These are phyloP conservation scores for Picea abies DNA, from an alignment of 83 land plant species.

Conservation along the genomic window DNA sequence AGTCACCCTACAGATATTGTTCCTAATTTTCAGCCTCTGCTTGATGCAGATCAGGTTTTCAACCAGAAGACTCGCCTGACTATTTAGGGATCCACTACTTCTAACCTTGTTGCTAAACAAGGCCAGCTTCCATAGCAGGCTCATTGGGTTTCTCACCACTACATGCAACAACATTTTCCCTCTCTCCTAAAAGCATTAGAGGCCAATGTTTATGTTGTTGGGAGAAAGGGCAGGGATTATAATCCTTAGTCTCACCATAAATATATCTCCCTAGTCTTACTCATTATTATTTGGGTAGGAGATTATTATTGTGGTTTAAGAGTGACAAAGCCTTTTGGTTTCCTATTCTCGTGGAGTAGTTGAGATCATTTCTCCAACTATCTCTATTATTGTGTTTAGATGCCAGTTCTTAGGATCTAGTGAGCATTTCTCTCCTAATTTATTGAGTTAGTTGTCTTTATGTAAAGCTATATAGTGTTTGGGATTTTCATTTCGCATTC, in stretches of 20 bases:
- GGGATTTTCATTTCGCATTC: too few species aligned
- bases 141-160: neutral
- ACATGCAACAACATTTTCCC: too few species aligned
- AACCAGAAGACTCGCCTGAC: neutral
- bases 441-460: too few species aligned
- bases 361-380: neutral
- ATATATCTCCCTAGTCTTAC: too few species aligned
- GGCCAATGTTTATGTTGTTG: neutral
- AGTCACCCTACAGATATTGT: neutral
- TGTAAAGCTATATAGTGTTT: too few species aligned
- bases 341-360: too few species aligned
- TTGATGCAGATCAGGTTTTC: neutral
- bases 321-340: too few species aligned
- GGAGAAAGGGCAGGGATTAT: neutral
- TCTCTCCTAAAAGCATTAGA: neutral
- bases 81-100: neutral
- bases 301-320: too few species aligned
- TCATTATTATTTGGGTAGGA: neutral
- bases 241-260: neutral
- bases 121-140: neutral
- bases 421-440: too few species aligned
- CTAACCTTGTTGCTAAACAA: neutral
- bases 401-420: too few species aligned
- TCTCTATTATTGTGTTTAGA: too few species aligned
- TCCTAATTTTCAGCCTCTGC: neutral